Conservation (phyloP, 2,329 filamentous ascomycete genomes). For the Pyrenochaeta sp. region DNA sequence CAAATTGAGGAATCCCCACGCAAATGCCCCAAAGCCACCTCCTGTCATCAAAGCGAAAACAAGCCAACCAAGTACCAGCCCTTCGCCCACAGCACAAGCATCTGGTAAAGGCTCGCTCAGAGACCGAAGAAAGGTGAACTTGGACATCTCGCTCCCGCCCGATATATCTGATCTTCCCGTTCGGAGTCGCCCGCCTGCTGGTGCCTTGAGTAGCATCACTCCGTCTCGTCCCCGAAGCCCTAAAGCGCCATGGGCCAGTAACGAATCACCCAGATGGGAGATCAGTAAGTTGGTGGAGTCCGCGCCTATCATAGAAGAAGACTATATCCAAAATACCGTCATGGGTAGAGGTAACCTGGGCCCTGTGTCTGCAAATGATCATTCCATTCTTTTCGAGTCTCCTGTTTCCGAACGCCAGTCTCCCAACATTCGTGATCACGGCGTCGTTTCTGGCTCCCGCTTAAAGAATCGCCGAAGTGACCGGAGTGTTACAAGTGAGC, state of each 20-base stretch:
- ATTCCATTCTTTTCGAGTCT: conserved; percentile 9
- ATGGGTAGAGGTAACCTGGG: conserved; percentile 2
- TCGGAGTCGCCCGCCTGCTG: conserved; percentile 20
- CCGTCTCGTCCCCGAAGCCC: conserved; percentile 38
- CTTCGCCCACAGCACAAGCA: neutral
- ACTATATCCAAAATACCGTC: conserved; percentile 5
- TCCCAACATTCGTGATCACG: conserved; percentile 19
- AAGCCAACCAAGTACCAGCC: neutral
- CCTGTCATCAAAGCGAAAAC: conserved; percentile 4
- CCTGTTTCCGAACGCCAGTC: conserved; percentile 17
- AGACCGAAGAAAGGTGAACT: conserved; percentile 38
- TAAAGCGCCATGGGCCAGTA: conserved; percentile 31
- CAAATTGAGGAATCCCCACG: conserved; percentile 2
- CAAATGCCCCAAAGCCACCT: conserved; percentile 4
- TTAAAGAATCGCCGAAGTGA: conserved; percentile 19
- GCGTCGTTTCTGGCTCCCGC: conserved; percentile 17
- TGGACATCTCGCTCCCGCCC: conserved; percentile 38
- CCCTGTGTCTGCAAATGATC: conserved; percentile 18
- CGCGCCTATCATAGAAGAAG: conserved; percentile 23
- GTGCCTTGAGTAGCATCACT: conserved; percentile 22
- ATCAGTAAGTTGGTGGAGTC: conserved; percentile 11
- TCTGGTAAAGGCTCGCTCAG: conserved; percentile 27
- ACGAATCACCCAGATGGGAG: conserved; percentile 23
- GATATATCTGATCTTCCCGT: conserved; percentile 30
- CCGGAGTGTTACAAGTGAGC: conserved; percentile 21